Evolutionary conservation across 352 stramenopile species (phyloP), one percentile per base, ranked within the genome.

Genomic region (Achlya hypogyna): DNA sequence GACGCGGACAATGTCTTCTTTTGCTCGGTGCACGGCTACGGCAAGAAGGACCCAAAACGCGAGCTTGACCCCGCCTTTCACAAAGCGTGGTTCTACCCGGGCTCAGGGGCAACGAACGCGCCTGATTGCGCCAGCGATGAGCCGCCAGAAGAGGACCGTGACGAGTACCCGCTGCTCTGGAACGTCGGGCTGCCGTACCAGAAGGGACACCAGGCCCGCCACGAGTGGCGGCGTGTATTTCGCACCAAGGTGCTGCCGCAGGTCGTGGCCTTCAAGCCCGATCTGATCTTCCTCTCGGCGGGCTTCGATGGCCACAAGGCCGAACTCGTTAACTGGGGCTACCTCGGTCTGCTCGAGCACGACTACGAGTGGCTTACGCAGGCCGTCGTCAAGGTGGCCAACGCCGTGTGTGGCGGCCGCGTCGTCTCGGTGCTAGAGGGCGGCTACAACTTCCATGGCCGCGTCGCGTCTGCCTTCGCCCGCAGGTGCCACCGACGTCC

Each of bases 1-100:
- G 97, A 99, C 75, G 72, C 88, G 1, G 82, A 97, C 8, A 91
- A 98, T 72, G 91, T 98, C 4, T 97, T 99, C 67, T 99, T 99
- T 78, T 93, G 91, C 43, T 98, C 90, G 4, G 75, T 92, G 16
- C 81, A 93, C 60, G 79, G 82, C 23, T 93, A 90, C 60, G 84
- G 82, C 16, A 78, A 79, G 67, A 91, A 93, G 52, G 81, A 90
- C 59, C 78, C 79, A 8, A 72, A 84, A 58, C 71, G 78, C 43
- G 81, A 86, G 31, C 72, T 78, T 35, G 63, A 72, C 23, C 23
- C 56, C 14, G 4, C 23, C 40, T 42, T 80, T 52, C 53, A 51
- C 0, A 25, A 71, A 12, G 76, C 77, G n/a, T 93, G 82, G 84
- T 91, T 93, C 53, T 93, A 91, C 42, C 84, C 84, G n/a, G 82